phyloP scores from a whole-genome alignment of 208 protist species.

The Trypanosoma lewisi region DNA sequence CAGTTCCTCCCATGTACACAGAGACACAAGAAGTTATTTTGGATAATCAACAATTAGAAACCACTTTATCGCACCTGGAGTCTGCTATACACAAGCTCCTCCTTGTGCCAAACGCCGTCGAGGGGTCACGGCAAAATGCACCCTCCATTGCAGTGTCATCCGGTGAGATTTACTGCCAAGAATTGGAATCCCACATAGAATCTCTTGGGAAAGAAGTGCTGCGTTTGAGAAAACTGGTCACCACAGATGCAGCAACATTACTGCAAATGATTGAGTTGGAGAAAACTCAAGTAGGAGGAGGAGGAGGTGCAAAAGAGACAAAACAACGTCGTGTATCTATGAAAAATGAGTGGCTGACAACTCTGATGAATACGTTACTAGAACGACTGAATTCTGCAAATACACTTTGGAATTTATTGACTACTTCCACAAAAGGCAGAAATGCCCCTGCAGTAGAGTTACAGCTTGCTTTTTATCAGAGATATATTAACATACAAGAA shows the following conservation, averaged over 20 bases:
- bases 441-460: conserved; percentile 15
- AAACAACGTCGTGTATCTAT: neutral
- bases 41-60: conserved; percentile 12
- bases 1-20: neutral
- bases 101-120: neutral
- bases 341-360: conserved; percentile 12
- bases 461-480: conserved; percentile 16
- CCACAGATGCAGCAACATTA: conserved; percentile 8
- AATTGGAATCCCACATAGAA: conserved; percentile 37
- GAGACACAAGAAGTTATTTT: conserved; percentile 1
- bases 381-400: conserved; percentile 11
- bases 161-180: neutral
- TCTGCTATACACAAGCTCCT: conserved; percentile 7
- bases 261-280: conserved; percentile 10
- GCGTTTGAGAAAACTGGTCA: conserved; percentile 32
- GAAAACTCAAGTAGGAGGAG: conserved; percentile 5
- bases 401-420: conserved; percentile 4
- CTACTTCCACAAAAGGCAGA: neutral
- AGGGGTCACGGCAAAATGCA: conserved; percentile 8
- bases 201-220: conserved; percentile 40
- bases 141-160: conserved; percentile 9
- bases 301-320: neutral
- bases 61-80: conserved; percentile 17
- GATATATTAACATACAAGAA: conserved; percentile 22
- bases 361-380: conserved; percentile 13